phyloP scores from a whole-genome alignment of 2,329 filamentous ascomycete species.

The Neurospora crassa region DNA sequence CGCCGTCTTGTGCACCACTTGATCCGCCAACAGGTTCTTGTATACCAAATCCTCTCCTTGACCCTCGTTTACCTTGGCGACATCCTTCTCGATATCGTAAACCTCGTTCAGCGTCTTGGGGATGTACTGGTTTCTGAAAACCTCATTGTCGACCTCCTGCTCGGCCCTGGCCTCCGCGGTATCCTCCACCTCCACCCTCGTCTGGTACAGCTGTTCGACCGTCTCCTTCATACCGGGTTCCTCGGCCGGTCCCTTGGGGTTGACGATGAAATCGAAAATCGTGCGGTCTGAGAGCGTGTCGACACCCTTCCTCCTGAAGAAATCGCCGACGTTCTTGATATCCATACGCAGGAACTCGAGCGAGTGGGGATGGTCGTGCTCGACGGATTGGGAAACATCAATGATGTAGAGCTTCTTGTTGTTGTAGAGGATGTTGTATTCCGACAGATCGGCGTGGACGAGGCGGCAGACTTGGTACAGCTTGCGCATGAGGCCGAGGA shows the following conservation, averaged over 20 bases:
- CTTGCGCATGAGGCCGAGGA: slow-evolving; percentile 79
- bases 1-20: slow-evolving; percentile 33
- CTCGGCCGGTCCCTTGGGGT: slow-evolving; percentile 48
- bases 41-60: slow-evolving; percentile 74
- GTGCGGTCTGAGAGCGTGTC: slow-evolving; percentile 68
- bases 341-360: slow-evolving; percentile 96
- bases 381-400: slow-evolving; percentile 94
- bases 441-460: slow-evolving; percentile 92
- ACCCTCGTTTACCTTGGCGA: slow-evolving; percentile 63
- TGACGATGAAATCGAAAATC: slow-evolving; percentile 78
- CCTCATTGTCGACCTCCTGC: slow-evolving; percentile 73
- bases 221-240: slow-evolving; percentile 49
- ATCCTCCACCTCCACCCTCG: slow-evolving; percentile 34
- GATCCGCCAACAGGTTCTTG: slow-evolving; percentile 69
- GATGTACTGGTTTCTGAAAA: slow-evolving; percentile 94
- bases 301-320: slow-evolving; percentile 80
- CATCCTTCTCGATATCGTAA: slow-evolving; percentile 90
- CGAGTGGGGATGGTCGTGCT: slow-evolving; percentile 88
- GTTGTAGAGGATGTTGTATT: slow-evolving; percentile 96
- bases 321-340: slow-evolving; percentile 92
- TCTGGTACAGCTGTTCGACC: slow-evolving; percentile 58
- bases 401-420: slow-evolving; percentile 79
- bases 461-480: slow-evolving; percentile 89
- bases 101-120: slow-evolving; percentile 93
- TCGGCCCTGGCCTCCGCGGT: slow-evolving; percentile 34